Conservation (phyloP, 257 asterid genomes). For the Solanum clarkiae region DNA sequence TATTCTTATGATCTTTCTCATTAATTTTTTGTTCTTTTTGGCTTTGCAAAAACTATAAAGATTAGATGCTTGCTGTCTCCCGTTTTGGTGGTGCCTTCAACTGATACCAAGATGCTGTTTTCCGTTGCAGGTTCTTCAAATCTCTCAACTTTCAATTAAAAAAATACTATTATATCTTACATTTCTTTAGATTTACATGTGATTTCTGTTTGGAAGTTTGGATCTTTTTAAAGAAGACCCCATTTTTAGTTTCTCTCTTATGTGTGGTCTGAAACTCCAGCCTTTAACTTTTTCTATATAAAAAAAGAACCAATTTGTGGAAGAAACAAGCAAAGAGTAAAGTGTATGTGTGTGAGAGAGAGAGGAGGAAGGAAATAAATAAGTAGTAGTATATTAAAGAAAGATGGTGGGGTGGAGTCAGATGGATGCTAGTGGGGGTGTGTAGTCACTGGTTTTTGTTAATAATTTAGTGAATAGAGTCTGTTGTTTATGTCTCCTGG, state of each 20-base stretch:
- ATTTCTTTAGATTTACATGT: conserved; percentile 17
- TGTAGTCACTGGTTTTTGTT: conserved; percentile 28
- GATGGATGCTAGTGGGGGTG: conserved; percentile 32
- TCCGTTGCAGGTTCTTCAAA: conserved; percentile 39
- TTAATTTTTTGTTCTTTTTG: conserved; percentile 4
- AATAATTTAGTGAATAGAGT: conserved; percentile 56
- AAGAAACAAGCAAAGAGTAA: background rate
- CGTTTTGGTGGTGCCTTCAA: conserved; percentile 44
- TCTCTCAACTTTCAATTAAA: conserved; percentile 7
- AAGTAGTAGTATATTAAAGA: conserved; percentile 5
- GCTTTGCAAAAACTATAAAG: conserved; percentile 19
- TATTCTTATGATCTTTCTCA: conserved; percentile 12
- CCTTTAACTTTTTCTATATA: background rate
- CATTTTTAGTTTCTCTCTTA: conserved; percentile 17
- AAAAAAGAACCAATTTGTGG: background rate
- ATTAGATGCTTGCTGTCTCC: conserved; percentile 76
- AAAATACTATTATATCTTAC: conserved; percentile 13
- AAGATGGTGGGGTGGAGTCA: conserved; percentile 38
- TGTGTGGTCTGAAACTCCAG: background rate
- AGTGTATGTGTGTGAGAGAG: background rate
- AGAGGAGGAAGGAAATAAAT: conserved; percentile 9
- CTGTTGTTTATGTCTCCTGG: conserved; percentile 65
- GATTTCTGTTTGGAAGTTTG: conserved; percentile 21
- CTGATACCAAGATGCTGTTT: conserved; percentile 77
- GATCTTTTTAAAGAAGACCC: conserved; percentile 22